A percentile compares a stretch with the other conserved stretches of the same genome.
These are phyloP conservation scores for Teratosphaeria destructans DNA, from an alignment of 2,329 filamentous ascomycete genomes.

Conservation along the genomic window DNA sequence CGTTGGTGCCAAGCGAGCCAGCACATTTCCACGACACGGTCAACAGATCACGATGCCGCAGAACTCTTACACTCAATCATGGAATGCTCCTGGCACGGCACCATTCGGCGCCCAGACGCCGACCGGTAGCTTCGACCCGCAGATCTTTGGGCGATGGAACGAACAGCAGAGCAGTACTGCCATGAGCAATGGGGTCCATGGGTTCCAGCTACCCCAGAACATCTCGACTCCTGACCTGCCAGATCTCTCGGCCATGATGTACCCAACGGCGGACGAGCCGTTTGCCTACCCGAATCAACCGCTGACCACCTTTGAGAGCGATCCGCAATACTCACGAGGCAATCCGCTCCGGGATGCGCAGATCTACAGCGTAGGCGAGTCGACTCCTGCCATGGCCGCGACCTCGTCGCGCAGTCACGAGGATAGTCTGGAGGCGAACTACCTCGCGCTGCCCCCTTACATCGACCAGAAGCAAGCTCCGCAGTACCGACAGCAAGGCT, in stretches of 20 bases:
- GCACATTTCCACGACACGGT: slow-evolving; percentile 17
- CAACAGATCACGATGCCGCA: slow-evolving; percentile 1
- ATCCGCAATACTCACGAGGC: slow-evolving; percentile 22
- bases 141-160: slow-evolving; percentile 8
- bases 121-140: slow-evolving; percentile 12
- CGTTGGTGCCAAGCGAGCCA: slow-evolving; percentile 12
- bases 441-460: slow-evolving; percentile 63
- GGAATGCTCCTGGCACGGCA: slow-evolving; percentile 16
- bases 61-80: slow-evolving; percentile 6
- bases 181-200: slow-evolving; percentile 10
- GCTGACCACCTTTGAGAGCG: slow-evolving; percentile 48
- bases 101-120: slow-evolving; percentile 18
- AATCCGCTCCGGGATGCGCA: neutral
- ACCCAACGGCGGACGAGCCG: slow-evolving; percentile 58
- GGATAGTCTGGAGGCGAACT: slow-evolving; percentile 62
- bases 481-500: slow-evolving; percentile 14
- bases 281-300: slow-evolving; percentile 72
- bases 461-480: slow-evolving; percentile 43
- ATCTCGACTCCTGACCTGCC: slow-evolving; percentile 42
- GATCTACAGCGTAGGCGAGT: slow-evolving; percentile 8
- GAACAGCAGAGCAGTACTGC: neutral
- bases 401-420: slow-evolving; percentile 12
- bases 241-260: slow-evolving; percentile 70
- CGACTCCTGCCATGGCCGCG: slow-evolving; percentile 6
- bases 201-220: slow-evolving; percentile 15